Conservation (phyloP, 352 stramenopile species). For the Pythium folliculosum region DNA sequence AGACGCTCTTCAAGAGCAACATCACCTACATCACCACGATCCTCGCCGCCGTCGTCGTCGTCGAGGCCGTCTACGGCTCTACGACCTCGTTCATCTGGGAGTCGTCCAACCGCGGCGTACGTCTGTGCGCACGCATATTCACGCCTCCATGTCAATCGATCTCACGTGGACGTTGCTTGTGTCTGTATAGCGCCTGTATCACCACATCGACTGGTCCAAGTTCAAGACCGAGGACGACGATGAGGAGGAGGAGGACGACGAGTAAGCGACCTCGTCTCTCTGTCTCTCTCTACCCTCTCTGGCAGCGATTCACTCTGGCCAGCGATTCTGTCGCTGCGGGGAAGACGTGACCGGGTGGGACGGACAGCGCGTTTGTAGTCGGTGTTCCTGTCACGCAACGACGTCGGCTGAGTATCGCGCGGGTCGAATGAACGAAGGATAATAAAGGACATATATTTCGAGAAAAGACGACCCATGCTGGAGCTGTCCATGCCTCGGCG, state of each 20-base stretch:
- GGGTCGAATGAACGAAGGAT: constrained; percentile 13
- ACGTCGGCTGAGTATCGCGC: neutral
- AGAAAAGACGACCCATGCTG: constrained; percentile 1
- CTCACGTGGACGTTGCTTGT: constrained; percentile 1
- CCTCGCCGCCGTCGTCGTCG: constrained; percentile 63
- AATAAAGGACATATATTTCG: constrained; percentile 26
- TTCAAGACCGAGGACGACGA: constrained; percentile 83
- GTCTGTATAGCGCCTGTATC: constrained; percentile 68
- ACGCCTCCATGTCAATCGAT: neutral
- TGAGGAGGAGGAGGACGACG: constrained; percentile 77
- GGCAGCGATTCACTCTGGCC: too few species aligned
- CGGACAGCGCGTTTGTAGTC: neutral
- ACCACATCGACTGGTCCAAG: constrained; percentile 88
- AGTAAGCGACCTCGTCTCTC: constrained; percentile 28
- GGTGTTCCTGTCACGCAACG: neutral
- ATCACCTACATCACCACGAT: constrained; percentile 81
- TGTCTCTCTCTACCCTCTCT: neutral
- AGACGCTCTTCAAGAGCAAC: constrained; percentile 83
- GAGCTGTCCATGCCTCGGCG: too few species aligned
- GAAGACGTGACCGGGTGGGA: neutral
- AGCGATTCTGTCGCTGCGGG: neutral
- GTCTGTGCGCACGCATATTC: constrained; percentile 28
- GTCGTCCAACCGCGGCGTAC: constrained; percentile 78
- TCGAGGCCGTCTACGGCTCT: constrained; percentile 73
- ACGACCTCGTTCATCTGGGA: constrained; percentile 82